These are phyloP conservation scores for Beauveria caledonica DNA, from an alignment of 2,329 filamentous ascomycete genomes.

Conservation along the genomic window DNA sequence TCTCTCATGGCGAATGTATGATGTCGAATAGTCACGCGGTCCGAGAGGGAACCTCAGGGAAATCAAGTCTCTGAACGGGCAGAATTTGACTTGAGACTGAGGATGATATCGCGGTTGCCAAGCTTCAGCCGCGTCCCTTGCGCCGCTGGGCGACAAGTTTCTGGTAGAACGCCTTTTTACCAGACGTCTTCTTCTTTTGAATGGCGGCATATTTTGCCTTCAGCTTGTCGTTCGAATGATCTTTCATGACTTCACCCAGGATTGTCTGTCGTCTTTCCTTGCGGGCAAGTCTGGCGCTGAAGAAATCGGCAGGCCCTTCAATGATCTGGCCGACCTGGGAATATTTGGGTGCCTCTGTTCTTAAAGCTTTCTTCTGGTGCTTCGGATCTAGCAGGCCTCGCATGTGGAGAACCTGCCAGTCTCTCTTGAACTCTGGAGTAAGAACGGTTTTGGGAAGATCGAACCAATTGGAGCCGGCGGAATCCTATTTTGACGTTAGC, in stretches of 20 bases:
- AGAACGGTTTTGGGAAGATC: constrained; percentile 76
- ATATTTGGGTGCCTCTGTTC: constrained; percentile 60
- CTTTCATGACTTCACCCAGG: constrained; percentile 66
- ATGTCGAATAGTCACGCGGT: background rate
- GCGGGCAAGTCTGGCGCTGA: constrained; percentile 69
- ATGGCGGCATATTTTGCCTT: constrained; percentile 83
- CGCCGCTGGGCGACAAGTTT: constrained; percentile 49
- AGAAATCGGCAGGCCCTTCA: constrained; percentile 82
- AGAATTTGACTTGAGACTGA: too few species aligned
- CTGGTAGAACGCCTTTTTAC: constrained; percentile 86
- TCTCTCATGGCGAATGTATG: background rate
- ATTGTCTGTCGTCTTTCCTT: constrained; percentile 84
- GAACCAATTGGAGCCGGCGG: constrained; percentile 79
- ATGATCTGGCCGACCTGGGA: constrained; percentile 85
- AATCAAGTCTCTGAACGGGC: background rate
- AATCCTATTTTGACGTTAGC: constrained; percentile 28
- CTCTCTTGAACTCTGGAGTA: constrained; percentile 78
- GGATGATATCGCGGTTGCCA: background rate
- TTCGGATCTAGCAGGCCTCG: constrained; percentile 83
- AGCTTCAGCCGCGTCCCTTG: constrained; percentile 14
- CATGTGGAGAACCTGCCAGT: constrained; percentile 85
- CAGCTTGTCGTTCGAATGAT: constrained; percentile 55
- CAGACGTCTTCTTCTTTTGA: constrained; percentile 72
- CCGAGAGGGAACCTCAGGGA: too few species aligned
- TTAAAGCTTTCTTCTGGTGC: constrained; percentile 84